These are phyloP conservation scores for Triticum dicoccoides DNA, from an alignment of 176 grass and related monocot species.

Conservation along the genomic window DNA sequence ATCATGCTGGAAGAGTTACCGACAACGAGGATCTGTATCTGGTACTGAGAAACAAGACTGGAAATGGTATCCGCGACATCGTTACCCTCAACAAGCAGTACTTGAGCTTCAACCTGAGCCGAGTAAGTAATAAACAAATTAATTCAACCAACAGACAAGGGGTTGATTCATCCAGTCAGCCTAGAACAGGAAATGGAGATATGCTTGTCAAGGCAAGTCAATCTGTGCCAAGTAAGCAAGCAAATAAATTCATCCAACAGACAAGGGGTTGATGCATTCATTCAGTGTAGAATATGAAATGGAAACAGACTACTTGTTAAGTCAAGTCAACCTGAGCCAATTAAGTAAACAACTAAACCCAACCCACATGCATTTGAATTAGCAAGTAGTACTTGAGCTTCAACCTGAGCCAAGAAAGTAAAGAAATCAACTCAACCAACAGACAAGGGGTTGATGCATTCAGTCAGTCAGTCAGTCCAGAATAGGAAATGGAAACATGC, in stretches of 20 bases:
- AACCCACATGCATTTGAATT: background rate
- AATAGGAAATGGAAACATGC: no score
- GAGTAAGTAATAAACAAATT: background rate
- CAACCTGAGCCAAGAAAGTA: no score
- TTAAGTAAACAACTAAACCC: background rate
- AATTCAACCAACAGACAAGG: background rate
- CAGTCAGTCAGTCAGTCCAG: no score
- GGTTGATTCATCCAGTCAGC: background rate
- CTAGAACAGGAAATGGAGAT: background rate
- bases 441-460: no score
- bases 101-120: slow-evolving; percentile 36
- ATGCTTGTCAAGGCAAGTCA: background rate
- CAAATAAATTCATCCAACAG: background rate
- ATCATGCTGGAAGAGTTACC: slow-evolving; percentile 28
- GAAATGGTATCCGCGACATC: slow-evolving; percentile 34
- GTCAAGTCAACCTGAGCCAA: background rate
- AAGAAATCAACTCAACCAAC: no score
- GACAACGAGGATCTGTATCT: slow-evolving; percentile 32
- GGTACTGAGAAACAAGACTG: slow-evolving; percentile 19
- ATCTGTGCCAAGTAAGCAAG: background rate
- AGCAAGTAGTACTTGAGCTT: no score
- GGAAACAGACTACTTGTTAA: background rate
- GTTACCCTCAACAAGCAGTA: slow-evolving; percentile 30
- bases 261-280: background rate
- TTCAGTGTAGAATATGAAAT: background rate